Evolutionary conservation across 345 rosid species (phyloP).

Genomic region (Salix udensis): DNA sequence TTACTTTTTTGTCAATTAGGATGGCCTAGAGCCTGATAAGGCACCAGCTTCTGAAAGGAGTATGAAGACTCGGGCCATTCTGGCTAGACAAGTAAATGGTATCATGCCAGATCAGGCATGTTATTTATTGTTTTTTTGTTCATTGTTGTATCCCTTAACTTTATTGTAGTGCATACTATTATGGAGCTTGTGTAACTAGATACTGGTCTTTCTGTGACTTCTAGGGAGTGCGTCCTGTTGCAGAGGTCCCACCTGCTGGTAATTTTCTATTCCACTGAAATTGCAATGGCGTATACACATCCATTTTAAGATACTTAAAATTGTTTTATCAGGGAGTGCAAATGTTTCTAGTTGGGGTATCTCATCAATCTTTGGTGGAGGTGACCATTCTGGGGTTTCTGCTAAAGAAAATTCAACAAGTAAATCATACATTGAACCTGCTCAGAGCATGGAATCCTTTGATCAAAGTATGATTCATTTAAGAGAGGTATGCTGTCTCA

Average conservation of each 20-base stretch:
- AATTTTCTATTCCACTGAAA: conserved; percentile 11
- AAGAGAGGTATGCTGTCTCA: conserved; percentile 51
- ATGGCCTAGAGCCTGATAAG: conserved; percentile 72
- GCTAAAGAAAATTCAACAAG: conserved; percentile 52
- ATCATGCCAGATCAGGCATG: conserved; percentile 80
- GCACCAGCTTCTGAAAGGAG: conserved; percentile 63
- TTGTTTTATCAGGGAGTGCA: conserved; percentile 13
- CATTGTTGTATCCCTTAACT: background rate
- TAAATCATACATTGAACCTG: conserved; percentile 56
- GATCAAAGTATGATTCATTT: conserved; percentile 71
- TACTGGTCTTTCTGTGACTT: conserved; percentile 3
- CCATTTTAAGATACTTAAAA: background rate
- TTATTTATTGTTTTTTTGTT: background rate
- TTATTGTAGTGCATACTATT: background rate
- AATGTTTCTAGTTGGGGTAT: conserved; percentile 82
- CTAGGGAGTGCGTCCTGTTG: conserved; percentile 55
- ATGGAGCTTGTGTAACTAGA: background rate
- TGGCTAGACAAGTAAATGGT: conserved; percentile 87
- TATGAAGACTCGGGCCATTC: conserved; percentile 64
- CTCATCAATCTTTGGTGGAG: conserved; percentile 81
- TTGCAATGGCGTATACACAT: background rate
- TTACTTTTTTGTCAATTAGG: conserved; percentile 38
- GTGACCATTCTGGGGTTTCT: conserved; percentile 47
- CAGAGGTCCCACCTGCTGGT: conserved; percentile 68
- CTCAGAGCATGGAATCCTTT: conserved; percentile 29